Percentiles rank a stretch among this genome's conserved stretches.
Evolutionary conservation across 2,329 filamentous ascomycete species (phyloP).

Genomic region (Colletotrichum sp.): DNA sequence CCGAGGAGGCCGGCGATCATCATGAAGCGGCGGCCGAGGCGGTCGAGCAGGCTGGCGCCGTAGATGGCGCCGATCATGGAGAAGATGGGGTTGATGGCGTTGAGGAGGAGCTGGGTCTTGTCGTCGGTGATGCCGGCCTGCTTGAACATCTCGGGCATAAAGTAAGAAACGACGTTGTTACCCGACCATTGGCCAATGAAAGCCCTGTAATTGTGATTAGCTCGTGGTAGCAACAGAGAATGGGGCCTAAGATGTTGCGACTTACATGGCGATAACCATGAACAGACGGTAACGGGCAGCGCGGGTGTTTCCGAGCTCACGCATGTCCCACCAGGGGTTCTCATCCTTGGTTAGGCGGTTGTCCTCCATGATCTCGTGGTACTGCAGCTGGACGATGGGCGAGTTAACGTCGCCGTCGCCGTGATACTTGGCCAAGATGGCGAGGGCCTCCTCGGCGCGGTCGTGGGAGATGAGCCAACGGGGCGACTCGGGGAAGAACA

Average conservation of each 20-base stretch:
- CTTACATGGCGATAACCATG: constrained; percentile 53
- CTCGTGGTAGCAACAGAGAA: neutral
- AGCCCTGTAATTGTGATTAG: constrained; percentile 11
- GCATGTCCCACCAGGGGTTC: constrained; percentile 66
- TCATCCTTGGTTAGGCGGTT: constrained; percentile 52
- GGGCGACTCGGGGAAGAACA: constrained; percentile 72
- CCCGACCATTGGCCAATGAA: constrained; percentile 55
- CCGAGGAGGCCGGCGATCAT: constrained; percentile 41
- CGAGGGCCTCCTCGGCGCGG: constrained; percentile 59
- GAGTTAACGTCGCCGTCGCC: constrained; percentile 59
- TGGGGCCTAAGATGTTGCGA: fast-evolving
- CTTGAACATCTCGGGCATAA: constrained; percentile 47
- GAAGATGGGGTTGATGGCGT: constrained; percentile 52
- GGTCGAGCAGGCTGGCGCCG: constrained; percentile 43
- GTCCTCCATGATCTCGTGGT: constrained; percentile 60
- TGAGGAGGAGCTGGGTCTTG: constrained; percentile 45
- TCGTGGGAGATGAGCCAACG: constrained; percentile 74
- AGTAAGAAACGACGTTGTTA: constrained; percentile 49
- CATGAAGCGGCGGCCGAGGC: constrained; percentile 42
- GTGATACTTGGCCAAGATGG: constrained; percentile 64
- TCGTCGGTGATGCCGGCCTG: constrained; percentile 43
- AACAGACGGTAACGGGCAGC: constrained; percentile 53
- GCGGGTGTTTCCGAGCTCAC: constrained; percentile 54
- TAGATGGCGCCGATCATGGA: constrained; percentile 44
- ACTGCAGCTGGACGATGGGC: constrained; percentile 60